Conservation (phyloP, 2,329 filamentous ascomycete species). For the Aspergillus texensis region DNA sequence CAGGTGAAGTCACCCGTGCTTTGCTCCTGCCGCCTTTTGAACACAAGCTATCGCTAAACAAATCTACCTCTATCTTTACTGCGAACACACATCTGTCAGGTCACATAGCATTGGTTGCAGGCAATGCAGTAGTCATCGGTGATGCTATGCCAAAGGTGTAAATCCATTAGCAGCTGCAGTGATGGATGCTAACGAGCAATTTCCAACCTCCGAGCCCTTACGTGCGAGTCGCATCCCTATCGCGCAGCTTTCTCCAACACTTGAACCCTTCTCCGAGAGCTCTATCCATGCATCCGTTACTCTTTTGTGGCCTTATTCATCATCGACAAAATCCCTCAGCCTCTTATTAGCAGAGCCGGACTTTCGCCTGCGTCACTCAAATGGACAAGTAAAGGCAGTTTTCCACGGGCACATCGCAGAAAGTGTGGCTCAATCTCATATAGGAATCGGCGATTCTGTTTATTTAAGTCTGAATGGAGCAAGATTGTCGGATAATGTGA, state of each 20-base stretch:
- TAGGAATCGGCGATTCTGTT: conserved; percentile 80
- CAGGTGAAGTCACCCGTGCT: conserved; percentile 7
- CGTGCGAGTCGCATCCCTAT: conserved; percentile 39
- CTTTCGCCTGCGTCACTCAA: conserved; percentile 73
- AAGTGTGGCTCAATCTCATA: conserved; percentile 64
- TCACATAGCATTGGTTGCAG: neutral
- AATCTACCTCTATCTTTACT: neutral
- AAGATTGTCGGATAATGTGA: conserved; percentile 62
- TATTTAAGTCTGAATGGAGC: conserved; percentile 69
- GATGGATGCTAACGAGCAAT: conserved; percentile 33
- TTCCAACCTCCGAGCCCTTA: conserved; percentile 25
- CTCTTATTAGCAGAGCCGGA: conserved; percentile 84
- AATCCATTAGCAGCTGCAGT: conserved; percentile 22
- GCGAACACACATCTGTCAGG: neutral
- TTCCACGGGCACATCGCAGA: conserved; percentile 73
- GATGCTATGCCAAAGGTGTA: conserved; percentile 15
- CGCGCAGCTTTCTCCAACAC: conserved; percentile 43
- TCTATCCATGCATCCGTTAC: conserved; percentile 73
- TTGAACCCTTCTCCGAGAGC: conserved; percentile 28
- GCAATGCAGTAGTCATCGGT: conserved; percentile 13
- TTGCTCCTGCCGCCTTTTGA: neutral
- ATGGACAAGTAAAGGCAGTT: conserved; percentile 78
- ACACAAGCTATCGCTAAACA: neutral
- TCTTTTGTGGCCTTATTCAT: conserved; percentile 89
- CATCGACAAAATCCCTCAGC: conserved; percentile 70